phyloP scores from a whole-genome alignment of 1,284 basidiomycete genomes.

The Trichosporon sp. region DNA sequence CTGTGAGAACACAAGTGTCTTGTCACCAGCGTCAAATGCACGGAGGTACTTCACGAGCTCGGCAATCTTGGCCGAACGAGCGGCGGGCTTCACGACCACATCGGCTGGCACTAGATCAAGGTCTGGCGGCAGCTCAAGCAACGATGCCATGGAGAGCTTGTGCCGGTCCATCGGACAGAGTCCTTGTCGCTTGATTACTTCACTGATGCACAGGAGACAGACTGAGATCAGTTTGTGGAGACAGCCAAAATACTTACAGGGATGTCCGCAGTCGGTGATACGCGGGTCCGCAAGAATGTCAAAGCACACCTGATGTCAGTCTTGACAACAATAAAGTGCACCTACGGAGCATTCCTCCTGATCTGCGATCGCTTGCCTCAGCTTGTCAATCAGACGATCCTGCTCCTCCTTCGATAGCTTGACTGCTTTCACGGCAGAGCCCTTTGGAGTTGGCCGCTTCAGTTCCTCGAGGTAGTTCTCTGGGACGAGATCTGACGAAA shows the following conservation, averaged over 20 bases:
- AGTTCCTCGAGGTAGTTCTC: conserved; percentile 73
- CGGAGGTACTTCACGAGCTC: conserved; percentile 73
- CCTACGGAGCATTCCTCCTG: conserved; percentile 70
- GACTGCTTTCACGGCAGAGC: conserved; percentile 55
- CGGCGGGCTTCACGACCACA: conserved; percentile 41
- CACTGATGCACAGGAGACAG: conserved; percentile 63
- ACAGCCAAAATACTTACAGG: conserved; percentile 55
- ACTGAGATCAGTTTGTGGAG: conserved; percentile 45
- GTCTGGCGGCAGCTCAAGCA: conserved; percentile 68
- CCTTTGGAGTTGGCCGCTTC: conserved; percentile 53
- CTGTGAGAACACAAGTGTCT: conserved; percentile 80
- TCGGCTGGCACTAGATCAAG: conserved; percentile 37
- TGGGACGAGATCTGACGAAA: conserved; percentile 78
- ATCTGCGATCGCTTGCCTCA: conserved; percentile 73
- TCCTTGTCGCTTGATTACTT: conserved; percentile 67
- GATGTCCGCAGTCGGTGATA: conserved; percentile 76
- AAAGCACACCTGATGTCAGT: conserved; percentile 67
- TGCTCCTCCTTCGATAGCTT: conserved; percentile 44
- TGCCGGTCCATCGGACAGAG: conserved; percentile 86
- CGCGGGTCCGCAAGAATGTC: conserved; percentile 67
- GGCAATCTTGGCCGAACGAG: conserved; percentile 76
- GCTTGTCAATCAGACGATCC: conserved; percentile 64
- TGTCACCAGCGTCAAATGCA: conserved; percentile 69
- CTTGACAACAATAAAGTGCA: background rate
- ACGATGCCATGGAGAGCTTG: conserved; percentile 62